Percentiles rank a stretch among this genome's conserved stretches.
Conservation (phyloP, 805 yeast genomes). For the Wickerhamiella dianesei region DNA sequence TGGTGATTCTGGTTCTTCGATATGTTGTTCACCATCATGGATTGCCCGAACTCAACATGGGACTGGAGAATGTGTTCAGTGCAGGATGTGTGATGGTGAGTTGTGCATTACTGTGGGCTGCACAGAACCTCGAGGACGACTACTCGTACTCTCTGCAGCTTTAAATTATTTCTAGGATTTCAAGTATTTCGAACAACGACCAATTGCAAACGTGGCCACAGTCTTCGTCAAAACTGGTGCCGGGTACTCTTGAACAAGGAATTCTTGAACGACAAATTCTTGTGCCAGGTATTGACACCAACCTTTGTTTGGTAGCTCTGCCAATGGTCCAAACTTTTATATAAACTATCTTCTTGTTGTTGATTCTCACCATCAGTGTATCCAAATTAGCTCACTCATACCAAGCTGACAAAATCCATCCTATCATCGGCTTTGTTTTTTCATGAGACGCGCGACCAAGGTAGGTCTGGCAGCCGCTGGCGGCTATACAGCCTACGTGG, state of each 20-base stretch:
- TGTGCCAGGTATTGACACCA: too few relatives aligned
- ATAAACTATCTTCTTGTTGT: too few relatives aligned
- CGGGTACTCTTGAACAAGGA: too few relatives aligned
- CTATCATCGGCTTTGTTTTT: background rate
- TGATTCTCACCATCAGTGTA: too few relatives aligned
- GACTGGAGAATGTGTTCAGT: conserved; percentile 71
- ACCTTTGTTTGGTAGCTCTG: too few relatives aligned
- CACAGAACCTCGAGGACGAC: conserved; percentile 93
- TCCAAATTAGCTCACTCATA: too few relatives aligned
- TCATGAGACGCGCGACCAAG: background rate
- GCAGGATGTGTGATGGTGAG: conserved; percentile 74
- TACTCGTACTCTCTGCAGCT: conserved; percentile 82
- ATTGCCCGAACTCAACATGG: conserved; percentile 90
- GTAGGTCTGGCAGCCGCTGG: conserved; percentile 5
- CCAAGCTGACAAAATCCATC: background rate
- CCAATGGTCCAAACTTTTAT: too few relatives aligned
- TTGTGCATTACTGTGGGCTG: conserved; percentile 81
- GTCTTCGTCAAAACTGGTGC: too few relatives aligned
- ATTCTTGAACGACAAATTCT: too few relatives aligned
- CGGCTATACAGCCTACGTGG: conserved; percentile 17
- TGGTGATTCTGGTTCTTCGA: conserved; percentile 75
- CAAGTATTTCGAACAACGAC: too few relatives aligned
- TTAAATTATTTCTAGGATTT: conserved; percentile 22
- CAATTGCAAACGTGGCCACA: too few relatives aligned
- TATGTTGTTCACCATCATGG: conserved; percentile 55